Evolutionary conservation across 305 asterid genomes (phyloP).

Genomic region (Fraxinus platypoda): DNA sequence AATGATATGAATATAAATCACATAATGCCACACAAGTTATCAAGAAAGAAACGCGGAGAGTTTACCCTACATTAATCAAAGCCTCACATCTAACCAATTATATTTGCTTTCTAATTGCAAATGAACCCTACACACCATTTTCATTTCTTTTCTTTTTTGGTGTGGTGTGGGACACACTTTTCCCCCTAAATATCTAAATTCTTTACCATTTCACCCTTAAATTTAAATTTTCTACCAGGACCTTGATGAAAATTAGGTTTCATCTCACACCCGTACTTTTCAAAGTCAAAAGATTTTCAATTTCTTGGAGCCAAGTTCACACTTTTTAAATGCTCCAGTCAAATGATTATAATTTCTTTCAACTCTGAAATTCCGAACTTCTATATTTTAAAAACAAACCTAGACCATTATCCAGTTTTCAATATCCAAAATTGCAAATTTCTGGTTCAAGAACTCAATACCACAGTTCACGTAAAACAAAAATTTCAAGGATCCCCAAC

Average conservation of each 20-base stretch:
- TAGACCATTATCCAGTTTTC: constrained; percentile 12
- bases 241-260: background rate
- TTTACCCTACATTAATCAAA: background rate
- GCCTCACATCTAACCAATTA: background rate
- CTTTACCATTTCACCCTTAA: background rate
- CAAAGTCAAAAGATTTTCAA: background rate
- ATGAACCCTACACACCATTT: background rate
- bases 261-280: background rate
- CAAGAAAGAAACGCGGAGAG: background rate
- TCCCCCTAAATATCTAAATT: background rate
- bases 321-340: background rate
- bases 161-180: background rate
- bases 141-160: background rate
- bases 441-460: constrained; percentile 5
- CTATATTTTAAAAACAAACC: constrained; percentile 14
- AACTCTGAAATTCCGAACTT: constrained; percentile 10
- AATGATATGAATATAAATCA: background rate
- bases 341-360: background rate
- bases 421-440: background rate
- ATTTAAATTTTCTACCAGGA: background rate
- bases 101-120: background rate
- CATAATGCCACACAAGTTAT: background rate
- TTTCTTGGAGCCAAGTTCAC: background rate
- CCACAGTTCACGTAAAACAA: background rate
- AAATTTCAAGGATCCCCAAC: background rate